Conservation (phyloP, 2,329 filamentous ascomycete species). For the Cercospora sp. region DNA sequence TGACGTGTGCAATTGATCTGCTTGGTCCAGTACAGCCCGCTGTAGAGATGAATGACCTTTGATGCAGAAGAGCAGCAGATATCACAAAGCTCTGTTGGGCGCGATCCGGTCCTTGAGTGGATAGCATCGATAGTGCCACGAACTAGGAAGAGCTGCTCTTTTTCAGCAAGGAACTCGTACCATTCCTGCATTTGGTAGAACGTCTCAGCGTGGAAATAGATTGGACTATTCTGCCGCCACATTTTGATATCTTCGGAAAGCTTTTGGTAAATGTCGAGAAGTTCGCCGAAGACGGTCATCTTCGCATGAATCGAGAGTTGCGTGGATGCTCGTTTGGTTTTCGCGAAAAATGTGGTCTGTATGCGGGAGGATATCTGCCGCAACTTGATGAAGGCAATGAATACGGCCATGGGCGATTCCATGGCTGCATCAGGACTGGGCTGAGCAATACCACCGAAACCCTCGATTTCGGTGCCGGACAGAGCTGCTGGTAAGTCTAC, state of each 20-base stretch:
- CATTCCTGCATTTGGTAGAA: constrained; percentile 50
- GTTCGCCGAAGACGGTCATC: constrained; percentile 35
- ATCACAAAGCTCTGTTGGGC: constrained; percentile 12
- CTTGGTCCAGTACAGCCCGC: constrained; percentile 39
- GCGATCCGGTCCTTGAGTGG: constrained; percentile 38
- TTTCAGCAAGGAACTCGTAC: constrained; percentile 48
- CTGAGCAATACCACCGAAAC: neutral
- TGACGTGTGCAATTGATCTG: constrained; percentile 50
- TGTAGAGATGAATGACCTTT: constrained; percentile 45
- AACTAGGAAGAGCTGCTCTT: constrained; percentile 46
- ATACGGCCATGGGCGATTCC: constrained; percentile 42
- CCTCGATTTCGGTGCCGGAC: constrained; percentile 36
- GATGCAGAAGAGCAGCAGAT: constrained; percentile 36
- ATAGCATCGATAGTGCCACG: constrained; percentile 45
- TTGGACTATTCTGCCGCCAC: constrained; percentile 42
- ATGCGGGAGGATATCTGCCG: constrained; percentile 47
- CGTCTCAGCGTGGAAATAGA: constrained; percentile 40
- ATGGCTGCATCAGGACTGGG: neutral
- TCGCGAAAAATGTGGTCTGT: constrained; percentile 21
- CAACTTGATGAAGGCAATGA: constrained; percentile 44
- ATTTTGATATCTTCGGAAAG: constrained; percentile 36
- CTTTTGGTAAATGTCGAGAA: constrained; percentile 10
- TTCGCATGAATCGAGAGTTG: constrained; percentile 26
- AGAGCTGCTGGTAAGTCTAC: constrained; percentile 41
- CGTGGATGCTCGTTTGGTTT: neutral